Percentiles rank a stretch among this genome's conserved stretches.
Evolutionary conservation across 805 yeast species (phyloP).

Genomic region (Starmerella ratchasimensis): DNA sequence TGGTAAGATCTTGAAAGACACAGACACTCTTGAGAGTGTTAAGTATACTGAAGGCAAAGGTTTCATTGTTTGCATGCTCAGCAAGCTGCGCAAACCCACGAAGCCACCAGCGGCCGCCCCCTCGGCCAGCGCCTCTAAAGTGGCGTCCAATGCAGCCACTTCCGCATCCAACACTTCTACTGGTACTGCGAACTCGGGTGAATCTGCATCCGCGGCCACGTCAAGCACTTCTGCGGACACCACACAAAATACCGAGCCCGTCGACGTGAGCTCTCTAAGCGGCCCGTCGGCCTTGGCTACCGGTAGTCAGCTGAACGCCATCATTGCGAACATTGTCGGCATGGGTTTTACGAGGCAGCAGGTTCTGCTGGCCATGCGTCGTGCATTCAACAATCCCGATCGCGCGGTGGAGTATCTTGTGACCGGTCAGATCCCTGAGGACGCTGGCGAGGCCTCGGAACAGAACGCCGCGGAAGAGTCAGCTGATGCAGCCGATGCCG

Average conservation of each 20-base stretch:
- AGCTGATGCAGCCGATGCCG: conserved; percentile 11
- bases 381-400: conserved; percentile 95
- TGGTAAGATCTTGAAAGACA: conserved; percentile 80
- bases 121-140: conserved; percentile 19
- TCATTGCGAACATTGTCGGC: conserved; percentile 72
- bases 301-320: conserved; percentile 62
- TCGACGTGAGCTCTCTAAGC: conserved; percentile 5
- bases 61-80: conserved; percentile 83
- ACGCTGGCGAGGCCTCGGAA: conserved; percentile 26
- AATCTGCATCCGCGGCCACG: conserved; percentile 8
- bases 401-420: conserved; percentile 91
- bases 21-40: conserved; percentile 53
- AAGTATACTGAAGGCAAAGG: conserved; percentile 71
- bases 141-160: conserved; percentile 18
- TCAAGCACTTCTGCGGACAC: conserved; percentile 11
- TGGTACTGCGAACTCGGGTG: neutral
- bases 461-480: conserved; percentile 18
- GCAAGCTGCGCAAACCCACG: conserved; percentile 30
- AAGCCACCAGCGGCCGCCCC: conserved; percentile 13
- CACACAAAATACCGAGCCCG: conserved; percentile 15
- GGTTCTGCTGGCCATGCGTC: conserved; percentile 81
- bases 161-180: conserved; percentile 19
- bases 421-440: conserved; percentile 69
- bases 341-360: conserved; percentile 89
- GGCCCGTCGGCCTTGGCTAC: conserved; percentile 39